Evolutionary conservation across 106 monocot genomes (phyloP).

Genomic region (Allium fistulosum): DNA sequence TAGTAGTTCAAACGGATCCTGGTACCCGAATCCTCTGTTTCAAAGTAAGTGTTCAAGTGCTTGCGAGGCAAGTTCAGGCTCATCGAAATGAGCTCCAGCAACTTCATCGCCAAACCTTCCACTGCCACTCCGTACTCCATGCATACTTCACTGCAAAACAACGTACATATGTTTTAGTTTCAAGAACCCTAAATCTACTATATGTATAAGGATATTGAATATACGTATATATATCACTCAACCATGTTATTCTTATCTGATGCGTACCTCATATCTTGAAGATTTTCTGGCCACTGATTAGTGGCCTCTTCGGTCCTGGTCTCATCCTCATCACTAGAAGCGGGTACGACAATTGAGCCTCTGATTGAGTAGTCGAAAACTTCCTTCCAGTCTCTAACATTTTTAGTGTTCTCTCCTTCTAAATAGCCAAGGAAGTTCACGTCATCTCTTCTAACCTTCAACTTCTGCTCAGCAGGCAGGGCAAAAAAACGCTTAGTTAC

Average conservation of each 20-base stretch:
- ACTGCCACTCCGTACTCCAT: slow-evolving; percentile 26
- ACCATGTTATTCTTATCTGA: too few relatives aligned
- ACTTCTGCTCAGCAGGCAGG: slow-evolving; percentile 42
- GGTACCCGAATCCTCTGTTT: slow-evolving; percentile 14
- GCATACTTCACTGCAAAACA: slow-evolving; percentile 28
- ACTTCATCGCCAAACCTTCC: slow-evolving; percentile 32
- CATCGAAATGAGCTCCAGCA: slow-evolving; percentile 53
- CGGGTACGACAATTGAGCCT: slow-evolving; percentile 4
- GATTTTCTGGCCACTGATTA: slow-evolving; percentile 52
- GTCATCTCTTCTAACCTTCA: slow-evolving; percentile 32
- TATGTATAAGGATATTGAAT: not conserved
- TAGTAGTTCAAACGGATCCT: slow-evolving; percentile 65
- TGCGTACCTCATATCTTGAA: slow-evolving; percentile 33
- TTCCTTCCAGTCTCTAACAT: slow-evolving; percentile 59
- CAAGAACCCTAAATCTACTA: not conserved
- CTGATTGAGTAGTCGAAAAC: slow-evolving; percentile 33
- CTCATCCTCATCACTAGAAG: not conserved
- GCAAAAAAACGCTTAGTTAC: slow-evolving; percentile 38
- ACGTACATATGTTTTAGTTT: not conserved
- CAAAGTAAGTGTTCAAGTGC: slow-evolving; percentile 40
- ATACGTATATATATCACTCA: too few relatives aligned
- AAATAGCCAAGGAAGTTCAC: slow-evolving; percentile 43
- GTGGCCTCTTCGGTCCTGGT: not conserved
- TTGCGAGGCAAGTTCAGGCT: slow-evolving; percentile 31
- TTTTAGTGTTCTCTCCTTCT: slow-evolving; percentile 47